These are phyloP conservation scores for Rhododendron vialii DNA, from an alignment of 148 eudicot genomes.

Conservation along the genomic window DNA sequence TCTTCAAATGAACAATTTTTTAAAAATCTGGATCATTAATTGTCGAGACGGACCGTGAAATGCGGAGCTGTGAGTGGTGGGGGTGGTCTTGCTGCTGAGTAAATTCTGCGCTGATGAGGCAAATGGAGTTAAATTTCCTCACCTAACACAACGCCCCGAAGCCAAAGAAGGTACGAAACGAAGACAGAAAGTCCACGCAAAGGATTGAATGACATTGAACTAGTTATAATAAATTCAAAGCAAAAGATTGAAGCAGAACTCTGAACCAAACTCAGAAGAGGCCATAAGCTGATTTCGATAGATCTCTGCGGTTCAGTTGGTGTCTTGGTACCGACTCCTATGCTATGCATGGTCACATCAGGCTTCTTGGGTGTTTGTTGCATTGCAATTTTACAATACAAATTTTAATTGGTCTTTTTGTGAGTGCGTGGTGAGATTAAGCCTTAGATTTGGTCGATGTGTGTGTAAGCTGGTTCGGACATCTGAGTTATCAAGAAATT, in stretches of 20 bases:
- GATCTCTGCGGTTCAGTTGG: not conserved
- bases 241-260: not conserved
- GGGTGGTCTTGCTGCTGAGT: not conserved
- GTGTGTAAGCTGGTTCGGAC: no score
- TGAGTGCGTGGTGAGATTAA: no score
- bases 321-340: not conserved
- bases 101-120: not conserved
- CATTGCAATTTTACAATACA: not conserved
- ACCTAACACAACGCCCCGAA: not conserved
- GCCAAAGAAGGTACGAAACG: not conserved
- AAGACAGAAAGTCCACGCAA: not conserved
- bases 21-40: no score
- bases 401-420: no score
- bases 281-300: constrained; percentile 1
- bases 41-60: no score
- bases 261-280: not conserved
- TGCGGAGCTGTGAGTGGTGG: no score
- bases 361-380: not conserved
- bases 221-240: not conserved
- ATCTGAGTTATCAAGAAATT: no score
- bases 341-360: constrained; percentile 8
- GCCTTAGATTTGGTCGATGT: no score
- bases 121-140: not conserved
- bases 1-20: no score
- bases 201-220: not conserved